These are phyloP conservation scores for Penicillium chermesinum DNA, from an alignment of 495 filamentous ascomycete genomes.

Conservation along the genomic window DNA sequence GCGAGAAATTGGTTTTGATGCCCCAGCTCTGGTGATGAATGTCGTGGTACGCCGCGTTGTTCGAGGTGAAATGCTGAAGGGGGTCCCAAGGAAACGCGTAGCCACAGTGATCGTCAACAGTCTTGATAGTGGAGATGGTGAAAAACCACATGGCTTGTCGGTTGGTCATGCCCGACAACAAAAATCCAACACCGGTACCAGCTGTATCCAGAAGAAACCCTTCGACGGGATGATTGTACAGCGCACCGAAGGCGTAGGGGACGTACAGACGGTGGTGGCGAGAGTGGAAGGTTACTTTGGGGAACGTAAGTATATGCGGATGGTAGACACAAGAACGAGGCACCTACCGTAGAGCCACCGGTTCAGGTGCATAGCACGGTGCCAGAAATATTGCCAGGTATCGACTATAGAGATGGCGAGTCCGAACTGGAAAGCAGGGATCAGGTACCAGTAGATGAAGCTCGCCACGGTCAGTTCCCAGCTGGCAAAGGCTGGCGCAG, in stretches of 20 bases:
- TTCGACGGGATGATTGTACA: conserved; percentile 91
- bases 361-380: conserved; percentile 91
- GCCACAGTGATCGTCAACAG: conserved; percentile 95
- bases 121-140: conserved; percentile 81
- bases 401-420: conserved; percentile 72
- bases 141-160: conserved; percentile 85
- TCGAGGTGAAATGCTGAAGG: conserved; percentile 80
- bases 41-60: conserved; percentile 94
- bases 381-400: conserved; percentile 96
- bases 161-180: conserved; percentile 67
- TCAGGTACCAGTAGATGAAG: conserved; percentile 69
- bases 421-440: conserved; percentile 71
- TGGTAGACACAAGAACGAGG: neutral
- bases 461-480: conserved; percentile 77
- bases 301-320: conserved; percentile 9
- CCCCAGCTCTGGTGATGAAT: conserved; percentile 99
- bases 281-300: conserved; percentile 79
- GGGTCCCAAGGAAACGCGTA: conserved; percentile 95
- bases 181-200: conserved; percentile 76
- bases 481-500: conserved; percentile 34
- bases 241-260: conserved; percentile 92
- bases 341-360: conserved; percentile 91
- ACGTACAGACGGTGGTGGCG: conserved; percentile 95
- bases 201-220: conserved; percentile 89
- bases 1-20: conserved; percentile 63